These are phyloP conservation scores for Salisapilia sapeloensis DNA, from an alignment of 352 stramenopile genomes.

Conservation along the genomic window DNA sequence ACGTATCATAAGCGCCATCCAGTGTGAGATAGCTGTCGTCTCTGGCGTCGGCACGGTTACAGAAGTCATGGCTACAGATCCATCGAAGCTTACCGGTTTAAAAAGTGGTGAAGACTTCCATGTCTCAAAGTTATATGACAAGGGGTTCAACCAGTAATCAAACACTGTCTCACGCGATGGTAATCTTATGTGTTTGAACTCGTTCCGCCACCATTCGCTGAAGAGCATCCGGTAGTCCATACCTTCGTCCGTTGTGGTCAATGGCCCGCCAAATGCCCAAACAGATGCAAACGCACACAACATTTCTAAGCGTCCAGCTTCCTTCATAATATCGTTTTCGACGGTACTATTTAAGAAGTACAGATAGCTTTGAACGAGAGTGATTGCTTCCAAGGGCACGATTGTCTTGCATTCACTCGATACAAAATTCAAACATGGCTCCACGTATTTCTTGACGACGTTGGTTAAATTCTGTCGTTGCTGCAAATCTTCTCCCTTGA, in stretches of 20 bases:
- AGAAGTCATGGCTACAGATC: constrained; percentile 51
- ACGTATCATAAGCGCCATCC: constrained; percentile 88
- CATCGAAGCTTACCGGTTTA: constrained; percentile 56
- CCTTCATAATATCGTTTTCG: constrained; percentile 38
- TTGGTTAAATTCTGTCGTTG: constrained; percentile 38
- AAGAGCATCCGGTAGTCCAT: constrained; percentile 89
- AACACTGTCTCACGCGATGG: constrained; percentile 90
- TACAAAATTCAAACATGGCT: constrained; percentile 72
- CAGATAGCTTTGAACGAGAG: constrained; percentile 82
- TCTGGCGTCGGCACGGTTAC: constrained; percentile 89
- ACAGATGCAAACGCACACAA: constrained; percentile 86
- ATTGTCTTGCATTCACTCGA: constrained; percentile 77
- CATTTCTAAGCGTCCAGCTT: constrained; percentile 57
- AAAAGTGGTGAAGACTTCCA: constrained; percentile 91
- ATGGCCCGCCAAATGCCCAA: constrained; percentile 83
- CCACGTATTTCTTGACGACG: constrained; percentile 78
- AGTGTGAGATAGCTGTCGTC: constrained; percentile 85
- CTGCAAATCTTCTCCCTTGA: constrained; percentile 31
- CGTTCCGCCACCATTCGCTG: constrained; percentile 86
- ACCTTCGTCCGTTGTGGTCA: constrained; percentile 85
- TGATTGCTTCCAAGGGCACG: constrained; percentile 83
- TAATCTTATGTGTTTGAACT: constrained; percentile 91
- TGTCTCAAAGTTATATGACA: constrained; percentile 78
- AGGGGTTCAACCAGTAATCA: constrained; percentile 92
- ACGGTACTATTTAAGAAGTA: constrained; percentile 84